Evolutionary conservation across 1,284 basidiomycete genomes (phyloP).

Genomic region (Ustilago lituana): DNA sequence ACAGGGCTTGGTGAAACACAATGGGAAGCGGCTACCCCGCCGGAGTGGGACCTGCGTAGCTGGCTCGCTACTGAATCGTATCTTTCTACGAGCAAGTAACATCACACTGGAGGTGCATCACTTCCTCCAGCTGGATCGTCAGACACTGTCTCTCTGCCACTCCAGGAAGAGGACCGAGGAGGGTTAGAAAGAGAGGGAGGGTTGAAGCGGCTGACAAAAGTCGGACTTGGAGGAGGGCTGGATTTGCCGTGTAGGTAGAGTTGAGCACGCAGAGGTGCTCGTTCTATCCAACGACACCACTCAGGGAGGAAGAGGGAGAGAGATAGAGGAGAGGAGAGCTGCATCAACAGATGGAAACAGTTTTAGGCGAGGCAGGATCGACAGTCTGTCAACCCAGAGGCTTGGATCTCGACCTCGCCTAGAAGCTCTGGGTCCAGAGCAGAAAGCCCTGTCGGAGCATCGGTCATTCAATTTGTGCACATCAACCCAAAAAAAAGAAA

Average conservation of each 20-base stretch:
- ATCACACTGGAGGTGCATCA: constrained; percentile 8
- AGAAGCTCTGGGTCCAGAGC: background rate
- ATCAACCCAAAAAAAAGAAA: background rate
- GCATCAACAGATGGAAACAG: constrained; percentile 5
- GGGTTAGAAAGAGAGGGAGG: background rate
- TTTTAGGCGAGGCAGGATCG: constrained; percentile 32
- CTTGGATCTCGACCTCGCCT: constrained; percentile 8
- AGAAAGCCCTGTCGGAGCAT: constrained; percentile 6
- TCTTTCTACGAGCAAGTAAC: too few relatives aligned
- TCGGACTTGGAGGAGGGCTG: constrained; percentile 13
- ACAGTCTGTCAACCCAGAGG: constrained; percentile 41
- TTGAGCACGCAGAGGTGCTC: constrained; percentile 18
- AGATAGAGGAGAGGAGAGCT: constrained; percentile 2
- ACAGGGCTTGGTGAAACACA: constrained; percentile 3
- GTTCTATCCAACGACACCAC: constrained; percentile 1
- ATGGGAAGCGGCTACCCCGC: background rate
- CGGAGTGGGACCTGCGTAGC: too few relatives aligned
- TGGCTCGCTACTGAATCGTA: too few relatives aligned
- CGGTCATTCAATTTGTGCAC: constrained; percentile 5
- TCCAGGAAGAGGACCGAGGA: background rate
- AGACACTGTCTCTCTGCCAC: too few relatives aligned
- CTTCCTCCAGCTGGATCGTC: too few relatives aligned
- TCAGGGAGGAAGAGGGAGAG: background rate
- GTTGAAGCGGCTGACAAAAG: constrained; percentile 1
- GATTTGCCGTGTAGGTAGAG: constrained; percentile 40